These are phyloP conservation scores for Paraconiothyrium sp. DNA, from an alignment of 2,329 filamentous ascomycete species.

Conservation along the genomic window DNA sequence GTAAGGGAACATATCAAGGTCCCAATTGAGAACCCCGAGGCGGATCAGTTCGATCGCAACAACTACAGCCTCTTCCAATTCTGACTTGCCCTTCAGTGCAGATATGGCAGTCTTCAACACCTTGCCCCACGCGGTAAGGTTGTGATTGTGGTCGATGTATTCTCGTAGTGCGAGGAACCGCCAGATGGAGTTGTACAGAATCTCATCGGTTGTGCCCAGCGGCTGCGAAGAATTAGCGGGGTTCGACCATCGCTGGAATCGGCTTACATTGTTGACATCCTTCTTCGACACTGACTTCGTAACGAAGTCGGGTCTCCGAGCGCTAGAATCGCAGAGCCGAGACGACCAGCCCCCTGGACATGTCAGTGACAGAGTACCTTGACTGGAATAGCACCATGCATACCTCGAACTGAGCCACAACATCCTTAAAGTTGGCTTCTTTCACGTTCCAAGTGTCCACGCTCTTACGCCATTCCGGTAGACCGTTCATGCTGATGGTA, in stretches of 20 bases:
- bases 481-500: conserved; percentile 69
- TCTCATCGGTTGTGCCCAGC: conserved; percentile 73
- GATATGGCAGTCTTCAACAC: conserved; percentile 77
- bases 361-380: conserved; percentile 18
- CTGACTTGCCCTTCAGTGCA: conserved; percentile 64
- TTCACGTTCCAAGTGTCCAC: conserved; percentile 78
- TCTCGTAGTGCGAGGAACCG: conserved; percentile 88
- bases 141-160: conserved; percentile 82
- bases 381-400: not conserved
- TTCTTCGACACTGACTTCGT: conserved; percentile 72
- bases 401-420: conserved; percentile 39
- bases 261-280: conserved; percentile 49
- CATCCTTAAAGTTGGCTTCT: conserved; percentile 62
- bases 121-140: conserved; percentile 81
- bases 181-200: conserved; percentile 81
- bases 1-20: conserved; percentile 67
- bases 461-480: conserved; percentile 62
- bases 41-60: conserved; percentile 87
- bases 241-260: not conserved
- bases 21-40: conserved; percentile 78
- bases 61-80: conserved; percentile 80
- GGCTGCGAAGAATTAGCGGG: conserved; percentile 41
- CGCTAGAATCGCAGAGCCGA: conserved; percentile 65
- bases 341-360: conserved; percentile 40
- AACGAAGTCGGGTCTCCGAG: conserved; percentile 75